A percentile compares a stretch with the other conserved stretches of the same genome.
phyloP scores from a whole-genome alignment of 768 basidiomycete genomes.

The Pilatotrama ljubarskyi region DNA sequence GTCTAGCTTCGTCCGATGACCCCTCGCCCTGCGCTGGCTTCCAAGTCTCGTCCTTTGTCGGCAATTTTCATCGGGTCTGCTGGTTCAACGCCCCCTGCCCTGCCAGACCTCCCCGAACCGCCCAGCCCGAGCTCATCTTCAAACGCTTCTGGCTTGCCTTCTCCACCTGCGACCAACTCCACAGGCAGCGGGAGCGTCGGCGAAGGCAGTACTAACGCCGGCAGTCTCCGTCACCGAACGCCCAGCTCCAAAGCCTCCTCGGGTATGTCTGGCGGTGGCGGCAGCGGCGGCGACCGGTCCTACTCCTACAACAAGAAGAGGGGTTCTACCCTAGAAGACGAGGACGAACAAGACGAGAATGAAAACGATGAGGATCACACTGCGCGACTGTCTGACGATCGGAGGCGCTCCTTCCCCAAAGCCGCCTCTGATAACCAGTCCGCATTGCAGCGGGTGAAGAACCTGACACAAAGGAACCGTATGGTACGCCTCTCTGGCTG shows the following conservation, averaged over 20 bases:
- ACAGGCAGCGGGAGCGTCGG: constrained; percentile 79
- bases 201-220: constrained; percentile 46
- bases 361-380: constrained; percentile 65
- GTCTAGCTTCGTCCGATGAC: constrained; percentile 43
- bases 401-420: constrained; percentile 29
- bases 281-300: constrained; percentile 40
- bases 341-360: constrained; percentile 51
- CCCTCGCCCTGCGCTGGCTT: constrained; percentile 44
- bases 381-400: constrained; percentile 42
- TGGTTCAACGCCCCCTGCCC: constrained; percentile 42
- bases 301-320: constrained; percentile 28
- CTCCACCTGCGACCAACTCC: constrained; percentile 84
- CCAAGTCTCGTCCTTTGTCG: constrained; percentile 57
- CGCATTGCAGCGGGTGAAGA: constrained; percentile 69
- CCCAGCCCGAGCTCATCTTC: constrained; percentile 55
- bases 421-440: constrained; percentile 47
- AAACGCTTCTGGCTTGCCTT: constrained; percentile 71
- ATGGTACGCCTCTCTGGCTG: constrained; percentile 50
- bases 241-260: constrained; percentile 30
- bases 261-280: constrained; percentile 44
- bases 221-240: constrained; percentile 40
- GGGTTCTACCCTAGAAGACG: constrained; percentile 38
- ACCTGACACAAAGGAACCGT: constrained; percentile 69
- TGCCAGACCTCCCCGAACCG: constrained; percentile 72
- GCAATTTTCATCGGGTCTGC: constrained; percentile 58